Evolutionary conservation across 78 protist species (phyloP), one percentile per base, ranked within the genome.

Genomic region (Dictyostelium capitatum): DNA sequence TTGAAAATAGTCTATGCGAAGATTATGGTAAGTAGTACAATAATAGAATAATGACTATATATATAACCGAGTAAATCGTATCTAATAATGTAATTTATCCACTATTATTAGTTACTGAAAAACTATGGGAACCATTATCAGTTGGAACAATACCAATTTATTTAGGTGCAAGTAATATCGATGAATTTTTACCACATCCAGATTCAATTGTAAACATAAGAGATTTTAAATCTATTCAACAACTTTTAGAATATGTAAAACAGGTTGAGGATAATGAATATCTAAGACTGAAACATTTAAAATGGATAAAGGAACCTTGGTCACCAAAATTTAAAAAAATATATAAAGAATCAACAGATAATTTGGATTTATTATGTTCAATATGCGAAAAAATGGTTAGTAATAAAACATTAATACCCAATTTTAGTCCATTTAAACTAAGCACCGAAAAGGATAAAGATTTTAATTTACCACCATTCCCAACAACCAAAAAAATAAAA

Each of bases 91-190:
- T 37, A 37, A 37, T 2, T 37, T 37, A 37, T 37, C 43, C 2
- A 9, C 0, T 9, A 23, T 11, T n/a, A 9, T 64, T 19, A 17
- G 54, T 73, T 0, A 73, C 79, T 17, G 79, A 73, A 46, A 73
- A 73, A 32, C 6, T 73, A 32, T 73, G 79, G 79, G 57, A 73
- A 28, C 46, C 51, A 17, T 10, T 73, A n/a, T 73, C 79, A 17
- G 54, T 43, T 43, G 79, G 79, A 9, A 48, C 89, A 0, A 43
- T 77, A 14, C 77, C 83, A 56, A 57, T 91, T 1, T 91, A 91
- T 78, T 43, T 73, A 10, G 95, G 95, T 15, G 90, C 95, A 19
- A 82, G 83, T 8, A 91, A 91, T 64, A 70, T 46, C 6, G 25
- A 20, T 6, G 53, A 80, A 53, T 91, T 82, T 78, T 69, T 70